Evolutionary conservation across 805 yeast species (phyloP).

Genomic region (Metschnikowia borealis): DNA sequence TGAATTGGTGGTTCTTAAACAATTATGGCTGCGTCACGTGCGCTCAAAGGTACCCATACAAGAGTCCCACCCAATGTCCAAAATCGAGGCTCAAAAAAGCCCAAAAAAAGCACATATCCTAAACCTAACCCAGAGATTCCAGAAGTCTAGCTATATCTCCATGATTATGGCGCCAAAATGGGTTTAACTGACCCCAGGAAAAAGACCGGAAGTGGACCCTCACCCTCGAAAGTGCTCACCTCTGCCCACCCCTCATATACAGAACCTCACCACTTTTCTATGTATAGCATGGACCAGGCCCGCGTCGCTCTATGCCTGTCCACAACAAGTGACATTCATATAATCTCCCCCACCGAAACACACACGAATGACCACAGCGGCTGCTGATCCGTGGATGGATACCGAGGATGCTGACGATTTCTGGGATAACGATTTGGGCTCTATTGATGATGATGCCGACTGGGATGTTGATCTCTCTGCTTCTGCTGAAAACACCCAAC

Average conservation of each 20-base stretch:
- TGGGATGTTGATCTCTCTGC: neutral
- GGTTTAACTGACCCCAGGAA: neutral
- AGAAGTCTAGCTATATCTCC: neutral
- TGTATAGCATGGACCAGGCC: neutral
- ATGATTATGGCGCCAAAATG: neutral
- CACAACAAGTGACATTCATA: neutral
- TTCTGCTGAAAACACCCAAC: neutral
- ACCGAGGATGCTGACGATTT: conserved; percentile 13
- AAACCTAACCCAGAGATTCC: too few relatives aligned
- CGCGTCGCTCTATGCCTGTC: neutral
- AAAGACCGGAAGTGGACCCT: neutral
- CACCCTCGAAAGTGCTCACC: neutral
- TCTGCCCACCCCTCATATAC: neutral
- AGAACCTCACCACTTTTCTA: conserved; percentile 1
- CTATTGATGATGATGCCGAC: conserved; percentile 5
- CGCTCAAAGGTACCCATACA: too few relatives aligned
- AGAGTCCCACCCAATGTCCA: too few relatives aligned
- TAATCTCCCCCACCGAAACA: neutral
- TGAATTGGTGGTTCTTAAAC: too few relatives aligned
- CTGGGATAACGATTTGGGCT: conserved; percentile 13
- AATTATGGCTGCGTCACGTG: too few relatives aligned
- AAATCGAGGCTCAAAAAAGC: too few relatives aligned
- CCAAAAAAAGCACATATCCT: too few relatives aligned
- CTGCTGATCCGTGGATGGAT: conserved; percentile 2
- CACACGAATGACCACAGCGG: conserved; percentile 2